Conservation (phyloP, 2,329 filamentous ascomycete genomes). For the Claviceps pusilla region DNA sequence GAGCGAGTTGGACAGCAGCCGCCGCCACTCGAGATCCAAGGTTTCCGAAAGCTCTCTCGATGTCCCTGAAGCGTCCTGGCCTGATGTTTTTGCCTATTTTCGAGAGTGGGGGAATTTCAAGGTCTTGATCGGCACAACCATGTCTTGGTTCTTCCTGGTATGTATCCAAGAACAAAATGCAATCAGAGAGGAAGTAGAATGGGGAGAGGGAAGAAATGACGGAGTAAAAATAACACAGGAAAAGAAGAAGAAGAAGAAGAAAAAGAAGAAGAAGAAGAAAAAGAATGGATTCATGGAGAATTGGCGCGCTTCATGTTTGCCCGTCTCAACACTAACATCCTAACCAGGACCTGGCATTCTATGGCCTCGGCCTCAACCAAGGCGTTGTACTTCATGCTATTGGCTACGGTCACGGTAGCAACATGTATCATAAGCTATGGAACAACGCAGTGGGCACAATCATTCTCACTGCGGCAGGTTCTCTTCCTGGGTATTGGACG, state of each 20-base stretch:
- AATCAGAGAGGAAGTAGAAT: no score
- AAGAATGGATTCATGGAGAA: background rate
- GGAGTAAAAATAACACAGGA: no score
- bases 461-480: slow-evolving; percentile 61
- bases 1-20: slow-evolving; percentile 30
- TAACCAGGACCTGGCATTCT: slow-evolving; percentile 47
- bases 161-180: slow-evolving; percentile 5
- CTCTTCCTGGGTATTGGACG: slow-evolving; percentile 68
- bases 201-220: no score
- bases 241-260: background rate
- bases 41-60: slow-evolving; percentile 37
- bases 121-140: slow-evolving; percentile 58
- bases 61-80: slow-evolving; percentile 54
- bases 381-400: slow-evolving; percentile 56
- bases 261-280: background rate
- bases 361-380: slow-evolving; percentile 63
- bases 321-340: slow-evolving; percentile 5
- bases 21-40: slow-evolving; percentile 35
- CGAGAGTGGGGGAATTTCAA: slow-evolving; percentile 53
- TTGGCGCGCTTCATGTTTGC: no score
- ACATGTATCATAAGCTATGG: slow-evolving; percentile 53
- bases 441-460: slow-evolving; percentile 64
- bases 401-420: slow-evolving; percentile 49
- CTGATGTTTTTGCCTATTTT: slow-evolving; percentile 54
- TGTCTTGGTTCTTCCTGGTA: slow-evolving; percentile 67